Conservation (phyloP, 108 stramenopile genomes). For the Skeletonema potamos region DNA sequence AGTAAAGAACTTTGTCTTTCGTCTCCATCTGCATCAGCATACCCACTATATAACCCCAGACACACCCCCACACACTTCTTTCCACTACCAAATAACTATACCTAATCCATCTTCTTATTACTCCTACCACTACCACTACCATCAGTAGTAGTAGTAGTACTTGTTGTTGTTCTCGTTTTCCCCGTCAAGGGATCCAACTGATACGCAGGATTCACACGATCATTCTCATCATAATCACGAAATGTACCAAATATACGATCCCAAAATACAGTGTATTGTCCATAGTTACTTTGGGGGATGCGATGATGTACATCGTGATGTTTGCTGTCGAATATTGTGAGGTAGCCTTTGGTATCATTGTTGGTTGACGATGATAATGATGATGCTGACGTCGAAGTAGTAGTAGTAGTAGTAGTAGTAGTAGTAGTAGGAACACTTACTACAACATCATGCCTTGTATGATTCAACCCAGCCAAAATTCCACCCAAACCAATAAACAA, state of each 20-base stretch:
- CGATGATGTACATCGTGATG: constrained; percentile 97
- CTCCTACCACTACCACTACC: too few relatives aligned
- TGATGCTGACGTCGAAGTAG: neutral
- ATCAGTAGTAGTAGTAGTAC: too few relatives aligned
- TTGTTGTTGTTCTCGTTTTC: constrained; percentile 20
- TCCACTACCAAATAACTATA: too few relatives aligned
- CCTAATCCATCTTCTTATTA: too few relatives aligned
- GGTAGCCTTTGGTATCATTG: neutral
- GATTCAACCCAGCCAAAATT: constrained; percentile 93
- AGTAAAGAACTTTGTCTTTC: too few relatives aligned
- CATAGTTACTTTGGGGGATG: constrained; percentile 95
- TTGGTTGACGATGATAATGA: neutral
- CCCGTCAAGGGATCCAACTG: constrained; percentile 71
- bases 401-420: neutral
- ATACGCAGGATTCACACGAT: constrained; percentile 74
- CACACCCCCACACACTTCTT: too few relatives aligned
- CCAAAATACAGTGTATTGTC: constrained; percentile 97
- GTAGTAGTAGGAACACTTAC: constrained; percentile 18
- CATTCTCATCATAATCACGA: constrained; percentile 71
- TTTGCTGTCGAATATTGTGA: constrained; percentile 83
- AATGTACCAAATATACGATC: constrained; percentile 89
- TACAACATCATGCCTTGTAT: constrained; percentile 88
- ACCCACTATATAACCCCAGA: too few relatives aligned
- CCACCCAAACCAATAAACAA: constrained; percentile 85
- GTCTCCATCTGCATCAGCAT: too few relatives aligned